Base-by-base conservation (phyloP, 2,329 filamentous ascomycete genomes). In the Furcasterigmium sp. region DNA sequence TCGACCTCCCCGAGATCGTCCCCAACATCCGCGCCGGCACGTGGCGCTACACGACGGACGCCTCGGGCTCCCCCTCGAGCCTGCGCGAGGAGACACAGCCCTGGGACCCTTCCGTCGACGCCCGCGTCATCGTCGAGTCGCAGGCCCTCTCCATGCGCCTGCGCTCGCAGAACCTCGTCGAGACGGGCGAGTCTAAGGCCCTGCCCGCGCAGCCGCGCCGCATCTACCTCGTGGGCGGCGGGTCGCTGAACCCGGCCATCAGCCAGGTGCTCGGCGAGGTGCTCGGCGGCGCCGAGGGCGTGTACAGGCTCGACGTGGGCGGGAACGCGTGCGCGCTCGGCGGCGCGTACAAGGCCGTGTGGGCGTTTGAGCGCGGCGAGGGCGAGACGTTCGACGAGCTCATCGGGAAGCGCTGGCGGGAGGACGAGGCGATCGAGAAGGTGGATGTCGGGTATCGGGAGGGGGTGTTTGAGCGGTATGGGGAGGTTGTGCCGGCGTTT, bases 311-410 rank as follows among this genome's bases (percentile, higher is more conserved):
- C 13, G 91, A 97, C 59, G 89, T 97, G 5, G 91, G 93, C 20
- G 90, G 91, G 20, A 96, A 95, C 67, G 91, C 93, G 3, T 98
- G 93, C 66, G 93, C 91, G 10, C 68, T 97, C 13, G 93, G 93
- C 13, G 89, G 89, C 7, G 91, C 91, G 20, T 96, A 97, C 68
- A 97, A 97, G 69, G 91, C 93, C 13, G 83, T 95, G 0, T 98
- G 93, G 93, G 90, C 86, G 1, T 72, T 89, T 43, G 89, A 93
- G 70, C 63, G 64, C 19, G 19, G 10, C 7, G 61, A 68, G 2
- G 74, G 71, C 15, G 83, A 95, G 75, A 87, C 77, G 4, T 97
- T 97, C 67, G 93, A 97, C 60, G 84, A 91, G 48, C 72, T 95
- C 50, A 84, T 98, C 48, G 88, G 85, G 8, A 71, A 72, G 58